These are phyloP conservation scores for Mercurialis annua DNA, from an alignment of 345 rosid species.

Conservation along the genomic window DNA sequence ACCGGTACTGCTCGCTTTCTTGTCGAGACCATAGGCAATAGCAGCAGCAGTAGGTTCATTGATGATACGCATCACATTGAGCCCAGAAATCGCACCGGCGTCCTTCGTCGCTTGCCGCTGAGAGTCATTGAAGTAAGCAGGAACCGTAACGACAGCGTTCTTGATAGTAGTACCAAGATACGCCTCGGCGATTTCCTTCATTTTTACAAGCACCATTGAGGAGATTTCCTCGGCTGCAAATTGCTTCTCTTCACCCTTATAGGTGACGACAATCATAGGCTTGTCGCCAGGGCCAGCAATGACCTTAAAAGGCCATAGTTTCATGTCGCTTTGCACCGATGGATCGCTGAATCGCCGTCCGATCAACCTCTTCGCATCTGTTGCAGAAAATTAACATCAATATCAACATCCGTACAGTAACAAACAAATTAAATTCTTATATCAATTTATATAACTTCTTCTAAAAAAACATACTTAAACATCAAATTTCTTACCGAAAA, in stretches of 20 bases:
- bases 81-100: conserved; percentile 44
- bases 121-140: conserved; percentile 46
- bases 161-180: conserved; percentile 28
- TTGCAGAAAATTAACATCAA: not conserved
- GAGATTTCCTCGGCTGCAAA: conserved; percentile 50
- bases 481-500: conserved; percentile 24
- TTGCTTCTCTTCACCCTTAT: conserved; percentile 46
- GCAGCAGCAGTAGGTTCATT: conserved; percentile 53
- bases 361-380: conserved; percentile 50
- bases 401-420: not conserved
- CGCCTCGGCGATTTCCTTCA: conserved; percentile 44
- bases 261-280: conserved; percentile 43
- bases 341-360: conserved; percentile 43
- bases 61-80: conserved; percentile 41
- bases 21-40: conserved; percentile 46
- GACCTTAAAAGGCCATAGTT: conserved; percentile 44
- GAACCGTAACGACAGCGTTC: conserved; percentile 42
- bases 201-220: conserved; percentile 43
- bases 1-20: conserved; percentile 35
- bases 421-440: not conserved
- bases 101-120: conserved; percentile 51
- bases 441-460: no score
- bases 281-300: conserved; percentile 40
- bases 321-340: conserved; percentile 38
- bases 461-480: not conserved